These are phyloP conservation scores for Chaetomium cochliodes DNA, from an alignment of 495 filamentous ascomycete genomes.

Conservation along the genomic window DNA sequence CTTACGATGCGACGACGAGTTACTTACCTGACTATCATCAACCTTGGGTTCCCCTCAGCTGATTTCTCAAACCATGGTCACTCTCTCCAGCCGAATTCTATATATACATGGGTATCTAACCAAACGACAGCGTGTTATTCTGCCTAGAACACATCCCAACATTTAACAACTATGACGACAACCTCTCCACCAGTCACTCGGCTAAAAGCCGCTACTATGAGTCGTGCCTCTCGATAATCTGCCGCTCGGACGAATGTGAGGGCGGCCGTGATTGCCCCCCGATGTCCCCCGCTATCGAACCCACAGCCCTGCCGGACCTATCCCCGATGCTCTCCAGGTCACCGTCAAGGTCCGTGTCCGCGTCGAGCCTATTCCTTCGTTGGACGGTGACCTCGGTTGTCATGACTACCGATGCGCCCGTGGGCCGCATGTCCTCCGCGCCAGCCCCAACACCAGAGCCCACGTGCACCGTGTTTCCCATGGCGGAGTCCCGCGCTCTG, in stretches of 20 bases:
- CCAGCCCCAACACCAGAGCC: not conserved
- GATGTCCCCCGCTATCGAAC: not conserved
- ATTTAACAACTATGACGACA: no score
- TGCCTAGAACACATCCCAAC: no score
- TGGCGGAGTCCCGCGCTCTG: not conserved
- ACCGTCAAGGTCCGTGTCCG: not conserved
- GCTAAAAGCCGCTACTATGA: no score
- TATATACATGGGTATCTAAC: no score
- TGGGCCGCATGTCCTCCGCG: not conserved
- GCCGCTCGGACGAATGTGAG: not conserved
- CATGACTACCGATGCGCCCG: not conserved
- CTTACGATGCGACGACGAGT: no score
- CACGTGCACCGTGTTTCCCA: not conserved
- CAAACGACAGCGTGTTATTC: no score
- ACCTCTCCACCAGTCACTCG: no score
- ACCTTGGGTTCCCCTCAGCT: no score
- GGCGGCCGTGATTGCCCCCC: not conserved
- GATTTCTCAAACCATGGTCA: no score
- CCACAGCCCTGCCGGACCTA: not conserved
- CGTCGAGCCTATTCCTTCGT: not conserved
- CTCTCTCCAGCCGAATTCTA: no score
- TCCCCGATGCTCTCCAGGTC: not conserved
- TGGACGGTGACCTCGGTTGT: not conserved
- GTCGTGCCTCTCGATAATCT: slow-evolving; percentile 2
- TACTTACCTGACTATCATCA: no score